Conservation (phyloP, 2,329 filamentous ascomycete genomes). For the Xylariaceae sp. region DNA sequence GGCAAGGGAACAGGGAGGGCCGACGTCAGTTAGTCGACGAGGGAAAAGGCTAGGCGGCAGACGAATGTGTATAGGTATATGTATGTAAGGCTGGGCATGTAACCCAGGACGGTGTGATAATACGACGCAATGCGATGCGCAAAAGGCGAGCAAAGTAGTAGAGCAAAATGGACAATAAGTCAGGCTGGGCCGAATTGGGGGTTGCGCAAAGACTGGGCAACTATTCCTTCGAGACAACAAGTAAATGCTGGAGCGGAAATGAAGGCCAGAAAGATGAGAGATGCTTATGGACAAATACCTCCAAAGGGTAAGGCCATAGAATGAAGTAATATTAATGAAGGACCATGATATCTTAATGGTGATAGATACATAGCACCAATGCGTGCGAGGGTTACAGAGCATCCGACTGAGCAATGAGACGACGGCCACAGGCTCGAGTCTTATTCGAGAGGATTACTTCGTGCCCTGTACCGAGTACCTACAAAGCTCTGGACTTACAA, state of each 20-base stretch:
- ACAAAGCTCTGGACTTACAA: no score
- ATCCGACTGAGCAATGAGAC: no score
- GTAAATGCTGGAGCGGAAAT: neutral
- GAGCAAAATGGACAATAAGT: no score
- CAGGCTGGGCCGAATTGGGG: neutral
- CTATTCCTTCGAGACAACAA: neutral
- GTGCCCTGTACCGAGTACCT: no score
- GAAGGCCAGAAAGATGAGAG: neutral
- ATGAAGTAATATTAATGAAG: no score
- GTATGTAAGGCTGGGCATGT: neutral
- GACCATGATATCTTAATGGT: no score
- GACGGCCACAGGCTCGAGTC: no score
- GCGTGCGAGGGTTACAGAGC: no score
- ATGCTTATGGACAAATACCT: neutral
- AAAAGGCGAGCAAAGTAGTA: no score
- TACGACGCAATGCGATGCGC: neutral
- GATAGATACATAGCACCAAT: no score
- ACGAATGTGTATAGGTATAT: neutral
- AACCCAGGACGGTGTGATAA: neutral
- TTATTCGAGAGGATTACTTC: no score
- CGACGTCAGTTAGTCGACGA: neutral
- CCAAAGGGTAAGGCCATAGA: no score
- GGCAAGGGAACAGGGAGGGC: neutral
- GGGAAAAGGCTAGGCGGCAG: neutral
- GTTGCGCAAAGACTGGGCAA: neutral